A percentile compares a stretch with the other conserved stretches of the same genome.
phyloP scores from a whole-genome alignment of 2,329 filamentous ascomycete species.

The Diaporthe batatas region DNA sequence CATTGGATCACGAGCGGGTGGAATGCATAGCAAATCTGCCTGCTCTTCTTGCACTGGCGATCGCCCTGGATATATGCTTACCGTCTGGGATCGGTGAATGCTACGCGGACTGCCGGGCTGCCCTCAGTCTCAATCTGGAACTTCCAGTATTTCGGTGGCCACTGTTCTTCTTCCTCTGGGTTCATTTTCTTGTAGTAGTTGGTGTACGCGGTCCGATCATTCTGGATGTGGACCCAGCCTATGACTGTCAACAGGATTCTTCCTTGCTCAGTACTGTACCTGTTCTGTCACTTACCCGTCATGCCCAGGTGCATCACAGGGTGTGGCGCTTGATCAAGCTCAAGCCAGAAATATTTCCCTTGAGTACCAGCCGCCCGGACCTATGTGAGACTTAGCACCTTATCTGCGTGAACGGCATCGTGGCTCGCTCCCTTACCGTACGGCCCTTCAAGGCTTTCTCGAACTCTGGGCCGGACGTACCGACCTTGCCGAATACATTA shows the following conservation, averaged over 20 bases:
- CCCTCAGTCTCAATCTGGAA: conserved; percentile 79
- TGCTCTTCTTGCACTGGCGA: too few species aligned
- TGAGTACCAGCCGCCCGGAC: conserved; percentile 81
- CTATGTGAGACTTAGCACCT: conserved; percentile 46
- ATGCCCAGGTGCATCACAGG: conserved; percentile 90
- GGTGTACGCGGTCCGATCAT: conserved; percentile 81
- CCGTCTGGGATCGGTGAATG: conserved; percentile 87
- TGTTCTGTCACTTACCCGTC: conserved; percentile 60
- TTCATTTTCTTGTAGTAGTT: conserved; percentile 83
- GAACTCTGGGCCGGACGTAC: conserved; percentile 82
- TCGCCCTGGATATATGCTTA: background rate
- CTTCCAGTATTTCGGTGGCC: conserved; percentile 94
- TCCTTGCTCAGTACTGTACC: conserved; percentile 11
- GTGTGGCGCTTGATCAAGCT: conserved; percentile 84
- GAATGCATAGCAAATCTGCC: background rate
- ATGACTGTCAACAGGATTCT: conserved; percentile 60
- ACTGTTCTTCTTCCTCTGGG: conserved; percentile 69
- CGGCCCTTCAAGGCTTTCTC: conserved; percentile 80
- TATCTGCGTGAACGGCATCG: background rate
- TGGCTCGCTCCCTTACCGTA: conserved; percentile 58
- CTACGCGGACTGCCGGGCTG: conserved; percentile 68
- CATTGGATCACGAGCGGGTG: background rate
- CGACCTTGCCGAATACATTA: conserved; percentile 92
- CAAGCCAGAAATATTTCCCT: conserved; percentile 94
- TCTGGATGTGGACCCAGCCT: conserved; percentile 90